phyloP scores from a whole-genome alignment of 2,329 filamentous ascomycete species.

The Zasmidium citrigriseum region DNA sequence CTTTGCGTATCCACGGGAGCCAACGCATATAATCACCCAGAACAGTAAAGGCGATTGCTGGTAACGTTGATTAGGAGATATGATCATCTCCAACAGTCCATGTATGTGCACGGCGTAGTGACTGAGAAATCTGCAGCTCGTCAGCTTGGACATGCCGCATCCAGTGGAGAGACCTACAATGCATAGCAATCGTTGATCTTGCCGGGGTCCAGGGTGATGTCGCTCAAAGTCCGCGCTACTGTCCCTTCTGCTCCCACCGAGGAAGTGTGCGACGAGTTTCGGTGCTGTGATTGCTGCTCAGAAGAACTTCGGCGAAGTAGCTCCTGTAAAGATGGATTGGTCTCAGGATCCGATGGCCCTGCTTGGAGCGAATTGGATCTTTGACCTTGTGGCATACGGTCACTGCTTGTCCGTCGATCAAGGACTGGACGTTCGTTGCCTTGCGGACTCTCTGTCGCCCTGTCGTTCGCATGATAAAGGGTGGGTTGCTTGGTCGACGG shows the following conservation, averaged over 20 bases:
- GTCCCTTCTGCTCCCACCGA: not conserved
- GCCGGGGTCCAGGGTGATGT: not conserved
- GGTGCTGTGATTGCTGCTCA: not conserved
- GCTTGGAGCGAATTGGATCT: not conserved
- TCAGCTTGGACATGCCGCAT: not conserved
- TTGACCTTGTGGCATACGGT: not conserved
- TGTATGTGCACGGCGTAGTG: slow-evolving; percentile 9
- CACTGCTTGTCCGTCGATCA: not conserved
- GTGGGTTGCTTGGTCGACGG: not conserved
- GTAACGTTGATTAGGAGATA: slow-evolving; percentile 4
- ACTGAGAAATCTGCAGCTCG: slow-evolving; percentile 1
- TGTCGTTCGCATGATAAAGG: not conserved
- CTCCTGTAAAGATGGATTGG: not conserved
- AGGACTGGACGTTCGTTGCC: not conserved
- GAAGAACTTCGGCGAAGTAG: not conserved
- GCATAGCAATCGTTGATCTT: slow-evolving; percentile 3
- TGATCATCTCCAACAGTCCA: slow-evolving; percentile 3
- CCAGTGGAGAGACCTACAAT: not conserved
- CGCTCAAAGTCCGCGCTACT: not conserved
- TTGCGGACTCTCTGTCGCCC: not conserved
- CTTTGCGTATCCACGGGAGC: slow-evolving; percentile 6
- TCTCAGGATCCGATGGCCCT: not conserved
- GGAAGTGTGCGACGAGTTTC: not conserved
- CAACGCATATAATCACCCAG: slow-evolving; percentile 6
- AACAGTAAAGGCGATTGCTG: slow-evolving; percentile 6